phyloP scores from a whole-genome alignment of 371 early-diverging fungal genomes.

The Lichtheimia ornata region DNA sequence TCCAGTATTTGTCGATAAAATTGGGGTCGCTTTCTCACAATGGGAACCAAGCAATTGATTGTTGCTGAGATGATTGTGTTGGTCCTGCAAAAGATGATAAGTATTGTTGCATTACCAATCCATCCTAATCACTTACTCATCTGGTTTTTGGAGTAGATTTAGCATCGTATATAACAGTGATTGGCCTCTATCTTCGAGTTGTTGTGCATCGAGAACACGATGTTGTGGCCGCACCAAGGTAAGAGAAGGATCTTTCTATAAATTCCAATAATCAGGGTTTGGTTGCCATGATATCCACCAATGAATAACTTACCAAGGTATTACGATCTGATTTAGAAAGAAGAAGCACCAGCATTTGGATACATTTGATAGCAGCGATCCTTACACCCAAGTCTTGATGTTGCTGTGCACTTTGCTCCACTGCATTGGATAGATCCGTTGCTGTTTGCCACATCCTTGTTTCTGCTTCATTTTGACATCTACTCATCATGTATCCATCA shows the following conservation, averaged over 20 bases:
- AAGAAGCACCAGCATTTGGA: constrained; percentile 43
- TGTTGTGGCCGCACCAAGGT: constrained; percentile 41
- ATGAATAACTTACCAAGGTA: constrained; percentile 11
- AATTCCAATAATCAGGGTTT: neutral
- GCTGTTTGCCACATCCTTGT: constrained; percentile 43
- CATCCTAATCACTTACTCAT: constrained; percentile 21
- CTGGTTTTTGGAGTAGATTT: constrained; percentile 18
- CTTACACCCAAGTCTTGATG: constrained; percentile 44
- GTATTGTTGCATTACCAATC: neutral
- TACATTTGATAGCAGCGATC: constrained; percentile 42
- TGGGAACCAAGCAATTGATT: constrained; percentile 39
- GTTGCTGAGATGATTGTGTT: constrained; percentile 40
- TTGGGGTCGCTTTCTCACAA: constrained; percentile 39
- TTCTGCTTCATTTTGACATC: constrained; percentile 52
- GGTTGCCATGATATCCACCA: neutral
- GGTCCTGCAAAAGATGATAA: neutral
- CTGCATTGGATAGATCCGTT: constrained; percentile 20
- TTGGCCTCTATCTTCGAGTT: constrained; percentile 38
- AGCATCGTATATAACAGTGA: constrained; percentile 13
- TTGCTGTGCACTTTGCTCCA: constrained; percentile 22
- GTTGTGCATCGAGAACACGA: constrained; percentile 32
- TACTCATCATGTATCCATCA: constrained; percentile 11
- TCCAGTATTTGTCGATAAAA: constrained; percentile 26
- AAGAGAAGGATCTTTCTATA: constrained; percentile 36
- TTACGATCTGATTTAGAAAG: constrained; percentile 31